phyloP scores from a whole-genome alignment of 371 early-diverging fungal genomes.

The Apophysomyces variabilis region DNA sequence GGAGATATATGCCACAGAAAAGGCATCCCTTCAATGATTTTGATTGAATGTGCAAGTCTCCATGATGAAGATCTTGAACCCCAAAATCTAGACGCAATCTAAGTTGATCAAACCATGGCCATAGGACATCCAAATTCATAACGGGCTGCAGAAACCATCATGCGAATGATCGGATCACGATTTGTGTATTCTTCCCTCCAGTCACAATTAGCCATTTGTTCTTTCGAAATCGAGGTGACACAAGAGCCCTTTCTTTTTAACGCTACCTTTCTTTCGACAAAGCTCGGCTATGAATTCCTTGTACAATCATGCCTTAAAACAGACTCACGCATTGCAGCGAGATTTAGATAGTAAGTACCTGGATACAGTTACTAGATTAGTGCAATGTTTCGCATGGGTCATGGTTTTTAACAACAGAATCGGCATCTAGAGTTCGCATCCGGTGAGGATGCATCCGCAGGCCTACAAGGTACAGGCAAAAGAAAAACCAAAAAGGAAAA shows the following conservation, averaged over 20 bases:
- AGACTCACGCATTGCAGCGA: slow-evolving; percentile 58
- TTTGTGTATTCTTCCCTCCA: not conserved
- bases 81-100: no score
- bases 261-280: slow-evolving; percentile 2
- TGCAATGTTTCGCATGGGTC: not conserved
- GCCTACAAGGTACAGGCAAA: slow-evolving; percentile 58
- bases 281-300: slow-evolving; percentile 56
- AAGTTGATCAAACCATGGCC: no score
- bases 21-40: no score
- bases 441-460: slow-evolving; percentile 63
- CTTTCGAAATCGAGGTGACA: not conserved
- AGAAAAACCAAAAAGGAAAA: not conserved
- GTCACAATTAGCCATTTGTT: slow-evolving; percentile 3
- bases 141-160: no score
- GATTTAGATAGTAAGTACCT: slow-evolving; percentile 52
- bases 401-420: no score
- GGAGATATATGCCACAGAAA: no score
- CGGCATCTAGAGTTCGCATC: slow-evolving; percentile 51
- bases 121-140: no score
- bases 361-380: not conserved
- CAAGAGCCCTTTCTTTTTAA: not conserved
- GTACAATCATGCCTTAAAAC: slow-evolving; percentile 67
- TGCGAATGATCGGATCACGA: no score
- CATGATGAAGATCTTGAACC: no score
- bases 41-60: no score